Percentiles rank a stretch among this genome's conserved stretches.
These are phyloP conservation scores for Claviceps sorghi DNA, from an alignment of 2,329 filamentous ascomycete species.

Conservation along the genomic window DNA sequence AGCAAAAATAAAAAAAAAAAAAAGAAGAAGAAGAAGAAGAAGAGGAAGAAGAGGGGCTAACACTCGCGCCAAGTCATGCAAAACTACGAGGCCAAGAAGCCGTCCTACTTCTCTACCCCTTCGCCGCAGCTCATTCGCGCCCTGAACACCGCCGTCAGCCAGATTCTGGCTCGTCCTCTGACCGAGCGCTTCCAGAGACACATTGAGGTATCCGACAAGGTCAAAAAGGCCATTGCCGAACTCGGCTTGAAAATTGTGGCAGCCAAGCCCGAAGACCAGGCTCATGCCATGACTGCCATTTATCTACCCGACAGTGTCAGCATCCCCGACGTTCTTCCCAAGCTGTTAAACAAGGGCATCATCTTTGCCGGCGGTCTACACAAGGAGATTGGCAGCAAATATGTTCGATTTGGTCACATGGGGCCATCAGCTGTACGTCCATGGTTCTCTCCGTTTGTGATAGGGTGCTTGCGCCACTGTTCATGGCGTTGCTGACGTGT, in stretches of 20 bases:
- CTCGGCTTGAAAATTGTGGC: constrained; percentile 83
- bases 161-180: constrained; percentile 70
- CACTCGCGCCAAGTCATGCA: constrained; percentile 59
- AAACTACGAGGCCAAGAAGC: constrained; percentile 96
- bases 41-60: neutral
- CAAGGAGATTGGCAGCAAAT: constrained; percentile 86
- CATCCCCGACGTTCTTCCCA: constrained; percentile 71
- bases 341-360: constrained; percentile 71
- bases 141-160: constrained; percentile 72
- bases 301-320: constrained; percentile 78
- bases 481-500: neutral
- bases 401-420: constrained; percentile 96
- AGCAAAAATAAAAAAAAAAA: too few species aligned
- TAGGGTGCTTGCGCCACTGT: neutral
- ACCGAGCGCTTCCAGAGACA: constrained; percentile 74
- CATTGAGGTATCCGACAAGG: constrained; percentile 61
- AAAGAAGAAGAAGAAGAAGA: too few species aligned
- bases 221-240: constrained; percentile 70
- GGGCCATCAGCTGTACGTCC: constrained; percentile 66
- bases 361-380: constrained; percentile 92
- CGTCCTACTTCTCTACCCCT: constrained; percentile 94
- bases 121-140: constrained; percentile 89
- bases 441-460: neutral
- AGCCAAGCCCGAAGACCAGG: constrained; percentile 73
- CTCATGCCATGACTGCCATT: constrained; percentile 95